Base-by-base conservation (phyloP, 2,329 filamentous ascomycete genomes). In the Trichophyton mentagrophytes region DNA sequence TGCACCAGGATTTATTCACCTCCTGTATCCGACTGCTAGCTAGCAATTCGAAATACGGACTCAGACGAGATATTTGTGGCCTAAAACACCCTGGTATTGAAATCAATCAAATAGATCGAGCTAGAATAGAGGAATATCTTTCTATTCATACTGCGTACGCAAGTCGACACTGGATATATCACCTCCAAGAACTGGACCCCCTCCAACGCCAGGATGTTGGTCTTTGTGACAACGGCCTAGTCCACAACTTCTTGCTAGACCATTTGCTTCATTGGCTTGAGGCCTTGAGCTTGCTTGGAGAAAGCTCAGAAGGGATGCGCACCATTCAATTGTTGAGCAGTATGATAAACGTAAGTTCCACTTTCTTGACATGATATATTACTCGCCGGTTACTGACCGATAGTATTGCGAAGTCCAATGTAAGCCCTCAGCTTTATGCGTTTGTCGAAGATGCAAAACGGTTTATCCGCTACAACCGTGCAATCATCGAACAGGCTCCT, bases 401-500 rank as follows among this genome's bases (percentile, higher is more conserved):
- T 42, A 9, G 3, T 42, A 42, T 42, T 30, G 6, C 38, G 15
- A 42, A 42, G 38, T 13, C 38, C 11, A 42, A 42, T 13, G 38
- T 13, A 42, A 13, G 11, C 38, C 15, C 55, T 13, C n/a, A 55
- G 68, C 73, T 62, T 72, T 69, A 58, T 67, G 72, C 15, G 61
- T 71, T 17, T 61, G 67, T 55, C 15, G 46, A 68, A 36, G 71
- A 75, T 64, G 67, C 68, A 17, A 67, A 57, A 51, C 63, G 67
- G 40, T 73, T 74, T 62, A 57, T 72, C 44, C 64, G 71, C 0
- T 65, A 64, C 49, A 68, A 69, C 61, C 27, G 62, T 17, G 64
- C 67, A 9, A 66, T 73, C 33, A 64, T 68, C 40, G 64, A 71
- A 40, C 56, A 58, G 44, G 67, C 67, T 9, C 73, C 73, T 9